These are phyloP conservation scores for Beauveria caledonica DNA, from an alignment of 2,329 filamentous ascomycete species.

Conservation along the genomic window DNA sequence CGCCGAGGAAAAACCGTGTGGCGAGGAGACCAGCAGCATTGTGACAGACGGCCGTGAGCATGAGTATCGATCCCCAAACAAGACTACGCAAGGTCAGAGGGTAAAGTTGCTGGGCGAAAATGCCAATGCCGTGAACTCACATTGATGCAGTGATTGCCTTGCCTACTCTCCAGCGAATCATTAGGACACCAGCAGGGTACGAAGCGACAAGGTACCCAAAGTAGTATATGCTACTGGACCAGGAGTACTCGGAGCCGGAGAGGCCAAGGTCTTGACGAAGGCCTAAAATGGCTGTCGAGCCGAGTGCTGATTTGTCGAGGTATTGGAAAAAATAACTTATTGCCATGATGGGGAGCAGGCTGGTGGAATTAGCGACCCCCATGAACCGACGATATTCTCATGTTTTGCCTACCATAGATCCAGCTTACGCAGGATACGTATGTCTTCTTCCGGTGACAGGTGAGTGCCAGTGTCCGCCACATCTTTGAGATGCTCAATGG, in stretches of 20 bases:
- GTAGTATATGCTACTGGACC: conserved; percentile 43
- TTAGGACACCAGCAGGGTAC: conserved; percentile 19
- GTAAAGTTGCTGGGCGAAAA: not conserved
- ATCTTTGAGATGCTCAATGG: not conserved
- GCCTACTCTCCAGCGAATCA: conserved; percentile 20
- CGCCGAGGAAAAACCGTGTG: conserved; percentile 17
- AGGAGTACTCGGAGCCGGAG: conserved; percentile 42
- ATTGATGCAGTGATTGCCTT: conserved; percentile 20
- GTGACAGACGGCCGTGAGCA: conserved; percentile 16
- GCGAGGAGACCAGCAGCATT: conserved; percentile 16
- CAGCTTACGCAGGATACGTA: conserved; percentile 47
- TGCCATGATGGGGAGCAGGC: conserved; percentile 44
- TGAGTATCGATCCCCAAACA: conserved; percentile 18
- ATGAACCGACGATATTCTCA: not conserved
- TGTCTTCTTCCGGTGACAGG: conserved; percentile 26
- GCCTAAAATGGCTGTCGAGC: conserved; percentile 42
- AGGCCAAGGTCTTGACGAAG: conserved; percentile 36
- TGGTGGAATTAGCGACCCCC: not conserved
- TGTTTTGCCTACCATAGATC: conserved; percentile 43
- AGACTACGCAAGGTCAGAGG: not conserved
- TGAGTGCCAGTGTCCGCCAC: not conserved
- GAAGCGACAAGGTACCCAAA: conserved; percentile 37
- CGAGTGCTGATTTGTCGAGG: conserved; percentile 49
- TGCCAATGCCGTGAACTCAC: conserved; percentile 10
- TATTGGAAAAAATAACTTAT: conserved; percentile 50